Evolutionary conservation across 192 early-diverging fungal species (phyloP).

Genomic region (Gryganskiella cystojenkinii): DNA sequence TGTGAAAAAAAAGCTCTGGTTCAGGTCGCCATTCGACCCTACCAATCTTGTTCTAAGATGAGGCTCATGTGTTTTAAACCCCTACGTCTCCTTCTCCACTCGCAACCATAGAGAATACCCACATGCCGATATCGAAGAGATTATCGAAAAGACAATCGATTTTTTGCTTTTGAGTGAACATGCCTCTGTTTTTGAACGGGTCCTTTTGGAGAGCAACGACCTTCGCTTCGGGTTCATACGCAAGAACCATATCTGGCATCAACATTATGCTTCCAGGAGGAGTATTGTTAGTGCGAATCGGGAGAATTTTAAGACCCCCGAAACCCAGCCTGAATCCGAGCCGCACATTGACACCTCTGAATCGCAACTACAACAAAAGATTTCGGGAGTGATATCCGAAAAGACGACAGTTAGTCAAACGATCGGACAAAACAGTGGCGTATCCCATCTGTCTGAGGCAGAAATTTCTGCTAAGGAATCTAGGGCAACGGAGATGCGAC

Average conservation of each 20-base stretch:
- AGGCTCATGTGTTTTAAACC: no score
- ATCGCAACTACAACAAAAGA: no score
- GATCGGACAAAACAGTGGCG: no score
- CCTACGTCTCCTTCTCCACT: no score
- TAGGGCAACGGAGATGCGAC: conserved; percentile 28
- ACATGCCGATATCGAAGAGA: conserved; percentile 30
- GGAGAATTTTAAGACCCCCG: not conserved
- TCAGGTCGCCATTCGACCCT: not conserved
- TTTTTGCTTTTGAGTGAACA: conserved; percentile 2
- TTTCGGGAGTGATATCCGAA: no score
- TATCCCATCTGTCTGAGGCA: no score
- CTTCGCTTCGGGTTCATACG: conserved; percentile 28
- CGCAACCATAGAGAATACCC: no score
- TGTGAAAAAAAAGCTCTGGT: not conserved
- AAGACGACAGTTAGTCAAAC: no score
- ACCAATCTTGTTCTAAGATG: not conserved
- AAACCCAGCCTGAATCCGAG: not conserved
- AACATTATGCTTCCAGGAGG: conserved; percentile 8
- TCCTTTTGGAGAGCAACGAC: conserved; percentile 5
- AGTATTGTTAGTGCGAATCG: not conserved
- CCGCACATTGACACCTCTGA: not conserved
- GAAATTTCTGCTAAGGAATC: not conserved
- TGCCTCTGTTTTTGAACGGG: conserved; percentile 12
- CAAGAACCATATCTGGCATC: conserved; percentile 22
- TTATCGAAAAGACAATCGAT: conserved; percentile 35